These are phyloP conservation scores for Olyra latifolia DNA, from an alignment of 176 grass and related monocot genomes.

Conservation along the genomic window DNA sequence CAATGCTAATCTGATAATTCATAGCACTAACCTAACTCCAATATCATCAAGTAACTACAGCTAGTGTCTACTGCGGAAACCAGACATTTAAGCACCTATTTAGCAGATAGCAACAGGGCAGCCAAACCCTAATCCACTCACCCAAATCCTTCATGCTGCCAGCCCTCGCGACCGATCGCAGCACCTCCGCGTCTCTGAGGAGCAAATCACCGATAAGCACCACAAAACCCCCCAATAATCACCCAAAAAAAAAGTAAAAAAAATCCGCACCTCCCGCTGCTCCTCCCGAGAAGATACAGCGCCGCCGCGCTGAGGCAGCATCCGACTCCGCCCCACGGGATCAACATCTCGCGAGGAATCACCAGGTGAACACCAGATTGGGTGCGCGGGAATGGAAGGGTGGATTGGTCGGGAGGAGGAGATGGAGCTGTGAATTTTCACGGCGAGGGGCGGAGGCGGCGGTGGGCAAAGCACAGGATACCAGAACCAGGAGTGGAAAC, in stretches of 20 bases:
- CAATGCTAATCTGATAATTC: background rate
- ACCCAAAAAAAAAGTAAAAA: background rate
- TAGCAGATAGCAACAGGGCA: background rate
- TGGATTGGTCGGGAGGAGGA: background rate
- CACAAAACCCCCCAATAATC: background rate
- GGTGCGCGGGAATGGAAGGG: background rate
- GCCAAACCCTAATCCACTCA: constrained; percentile 49
- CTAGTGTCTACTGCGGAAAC: background rate
- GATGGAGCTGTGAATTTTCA: background rate
- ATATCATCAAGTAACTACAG: background rate
- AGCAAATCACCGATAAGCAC: background rate
- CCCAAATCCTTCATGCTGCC: constrained; percentile 91
- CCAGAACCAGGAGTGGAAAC: constrained; percentile 24
- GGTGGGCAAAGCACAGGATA: constrained; percentile 40
- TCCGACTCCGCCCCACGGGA: constrained; percentile 86
- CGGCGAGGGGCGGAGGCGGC: background rate
- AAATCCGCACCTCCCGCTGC: constrained; percentile 70
- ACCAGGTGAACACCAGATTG: background rate
- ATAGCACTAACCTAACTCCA: background rate
- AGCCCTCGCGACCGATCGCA: constrained; percentile 75
- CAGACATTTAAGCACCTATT: background rate
- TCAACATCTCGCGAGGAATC: constrained; percentile 41
- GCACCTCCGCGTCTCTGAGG: constrained; percentile 73
- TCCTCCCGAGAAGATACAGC: constrained; percentile 88
- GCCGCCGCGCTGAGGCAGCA: constrained; percentile 87